These are phyloP conservation scores for Hypsizygus ulmarius DNA, from an alignment of 1,284 basidiomycete genomes.

Conservation along the genomic window DNA sequence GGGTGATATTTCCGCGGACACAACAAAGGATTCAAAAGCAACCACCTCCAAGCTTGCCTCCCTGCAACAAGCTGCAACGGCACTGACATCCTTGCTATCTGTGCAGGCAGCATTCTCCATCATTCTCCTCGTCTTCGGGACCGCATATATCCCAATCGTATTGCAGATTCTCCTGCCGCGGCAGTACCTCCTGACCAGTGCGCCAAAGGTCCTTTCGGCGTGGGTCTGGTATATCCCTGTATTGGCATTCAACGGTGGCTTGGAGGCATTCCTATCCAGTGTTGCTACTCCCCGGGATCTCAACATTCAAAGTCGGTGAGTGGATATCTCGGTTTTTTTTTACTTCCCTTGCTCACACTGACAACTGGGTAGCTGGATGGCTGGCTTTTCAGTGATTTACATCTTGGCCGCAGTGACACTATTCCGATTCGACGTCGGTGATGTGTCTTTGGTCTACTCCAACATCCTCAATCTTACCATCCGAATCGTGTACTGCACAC, in stretches of 20 bases:
- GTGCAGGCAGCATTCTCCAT: slow-evolving; percentile 69
- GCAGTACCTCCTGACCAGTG: slow-evolving; percentile 70
- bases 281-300: slow-evolving; percentile 67
- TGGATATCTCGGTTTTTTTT: slow-evolving; percentile 15
- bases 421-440: slow-evolving; percentile 53
- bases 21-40: slow-evolving; percentile 15
- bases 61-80: slow-evolving; percentile 37
- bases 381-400: slow-evolving; percentile 62
- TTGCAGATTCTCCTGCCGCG: slow-evolving; percentile 70
- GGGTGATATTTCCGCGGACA: slow-evolving; percentile 23
- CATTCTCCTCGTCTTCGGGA: slow-evolving; percentile 71
- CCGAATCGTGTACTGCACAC: slow-evolving; percentile 52
- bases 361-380: slow-evolving; percentile 52
- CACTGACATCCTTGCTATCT: slow-evolving; percentile 58
- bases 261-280: slow-evolving; percentile 87
- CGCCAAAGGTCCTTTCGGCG: slow-evolving; percentile 67
- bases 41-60: slow-evolving; percentile 9
- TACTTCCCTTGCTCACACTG: not conserved
- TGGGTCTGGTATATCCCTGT: slow-evolving; percentile 88
- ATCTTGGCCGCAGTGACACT: slow-evolving; percentile 51
- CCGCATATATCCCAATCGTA: slow-evolving; percentile 69
- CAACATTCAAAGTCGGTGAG: slow-evolving; percentile 59
- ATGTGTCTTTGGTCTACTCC: slow-evolving; percentile 72
- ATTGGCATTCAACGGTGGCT: slow-evolving; percentile 82
- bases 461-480: slow-evolving; percentile 66